phyloP scores from a whole-genome alignment of 2,329 filamentous ascomycete species.

The Pseudogymnoascus sp. region DNA sequence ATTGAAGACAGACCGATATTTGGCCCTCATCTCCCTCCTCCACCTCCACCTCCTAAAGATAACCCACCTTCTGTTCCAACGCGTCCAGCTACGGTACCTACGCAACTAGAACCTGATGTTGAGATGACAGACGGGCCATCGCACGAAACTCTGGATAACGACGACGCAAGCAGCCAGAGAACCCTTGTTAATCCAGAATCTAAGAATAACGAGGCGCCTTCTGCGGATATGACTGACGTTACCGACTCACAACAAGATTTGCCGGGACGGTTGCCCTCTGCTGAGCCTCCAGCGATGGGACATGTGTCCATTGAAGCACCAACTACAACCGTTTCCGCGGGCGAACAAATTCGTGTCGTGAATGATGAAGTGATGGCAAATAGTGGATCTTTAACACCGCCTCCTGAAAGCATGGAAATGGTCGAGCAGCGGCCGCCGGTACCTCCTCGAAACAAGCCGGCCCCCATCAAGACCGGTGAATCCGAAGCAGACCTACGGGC shows the following conservation, averaged over 20 bases:
- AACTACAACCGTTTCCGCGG: background rate
- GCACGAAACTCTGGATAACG: constrained; percentile 19
- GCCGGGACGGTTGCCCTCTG: background rate
- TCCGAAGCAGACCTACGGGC: constrained; percentile 23
- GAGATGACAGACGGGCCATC: constrained; percentile 26
- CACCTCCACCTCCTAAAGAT: constrained; percentile 11
- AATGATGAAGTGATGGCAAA: constrained; percentile 30
- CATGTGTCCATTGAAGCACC: background rate
- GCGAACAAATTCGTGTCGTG: background rate
- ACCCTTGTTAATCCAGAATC: constrained; percentile 31
- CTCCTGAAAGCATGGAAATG: constrained; percentile 8
- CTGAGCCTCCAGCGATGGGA: background rate
- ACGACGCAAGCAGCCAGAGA: constrained; percentile 30
- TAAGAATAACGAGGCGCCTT: constrained; percentile 13
- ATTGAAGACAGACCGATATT: background rate
- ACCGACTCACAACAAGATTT: background rate
- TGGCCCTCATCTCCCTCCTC: constrained; percentile 1
- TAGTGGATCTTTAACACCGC: constrained; percentile 22
- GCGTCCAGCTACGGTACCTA: constrained; percentile 12
- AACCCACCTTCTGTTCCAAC: constrained; percentile 16
- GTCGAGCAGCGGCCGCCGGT: constrained; percentile 28
- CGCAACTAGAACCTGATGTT: constrained; percentile 17
- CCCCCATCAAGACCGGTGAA: constrained; percentile 24
- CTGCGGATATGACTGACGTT: background rate
- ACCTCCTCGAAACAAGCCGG: constrained; percentile 28